Evolutionary conservation across 192 early-diverging fungal genomes (phyloP), one percentile per base, ranked within the genome.

Genomic region (Backusella tarrabulga): DNA sequence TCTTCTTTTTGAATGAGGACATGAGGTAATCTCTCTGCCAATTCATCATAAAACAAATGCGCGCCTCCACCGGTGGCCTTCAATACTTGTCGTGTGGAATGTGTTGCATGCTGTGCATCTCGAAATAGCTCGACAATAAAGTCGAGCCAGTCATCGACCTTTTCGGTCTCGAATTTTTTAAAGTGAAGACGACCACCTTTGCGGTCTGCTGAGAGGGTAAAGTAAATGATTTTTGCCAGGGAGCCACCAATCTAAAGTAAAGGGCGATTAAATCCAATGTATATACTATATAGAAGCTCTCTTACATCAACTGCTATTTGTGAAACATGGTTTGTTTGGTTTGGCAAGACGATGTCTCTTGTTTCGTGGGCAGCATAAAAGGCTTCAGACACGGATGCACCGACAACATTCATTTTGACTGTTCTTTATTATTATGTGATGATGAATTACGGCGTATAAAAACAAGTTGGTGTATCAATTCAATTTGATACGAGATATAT

Each of bases 221-320:
- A 86, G 76, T 93, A 93, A 34, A 94, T 90, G 4, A 94, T 86
- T 75, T 94, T 94, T 69, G 91, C 90, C 6, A 93, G 79, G 15
- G 91, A 90, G 71, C 92, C 93, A 71, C 93, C 93, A 77, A 94
- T 91, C 84, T 90, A 67, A 32, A 32, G 3, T 3, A 32, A 32
- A 32, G 32, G 32, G 2, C 32, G 2, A 3, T 32, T 32, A 32
- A 32, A 32, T 32, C 93, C 93, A 77, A 94, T 91, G 83, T 90
- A 67, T 35, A 1, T 68, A n/a, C 8, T 34, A 36, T 68, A 34
- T 26, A 34, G n/a, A n/a, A 14, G 17, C 23, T 8, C n/a, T 79
- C 88, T 82, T 90, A 95, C 94, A 84, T 98, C 97, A 44, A 98
- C 92, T 17, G 97, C 95, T 68, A 98, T 95, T 73, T 95, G 94